Percentiles rank a stretch among this genome's conserved stretches.
Conservation (phyloP, 1,139 yeast genomes). For the Taphrina flavorubra region DNA sequence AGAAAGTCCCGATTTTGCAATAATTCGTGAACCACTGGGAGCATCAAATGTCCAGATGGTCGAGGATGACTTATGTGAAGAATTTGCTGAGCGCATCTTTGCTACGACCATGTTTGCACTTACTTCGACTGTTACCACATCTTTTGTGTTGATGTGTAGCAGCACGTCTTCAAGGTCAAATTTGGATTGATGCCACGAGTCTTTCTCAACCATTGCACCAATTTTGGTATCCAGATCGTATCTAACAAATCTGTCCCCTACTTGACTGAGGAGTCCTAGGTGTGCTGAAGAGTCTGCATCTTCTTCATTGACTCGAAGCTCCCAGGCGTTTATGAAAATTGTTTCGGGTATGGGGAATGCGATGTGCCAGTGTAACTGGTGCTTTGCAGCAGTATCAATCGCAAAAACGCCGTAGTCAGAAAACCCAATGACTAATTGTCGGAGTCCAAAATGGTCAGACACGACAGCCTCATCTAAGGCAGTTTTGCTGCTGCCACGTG, state of each 20-base stretch:
- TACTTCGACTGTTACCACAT: constrained; percentile 41
- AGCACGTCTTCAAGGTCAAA: neutral
- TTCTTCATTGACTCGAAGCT: neutral
- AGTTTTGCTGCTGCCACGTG: neutral
- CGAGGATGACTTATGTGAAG: neutral
- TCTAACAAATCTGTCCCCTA: neutral
- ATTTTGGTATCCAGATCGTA: neutral
- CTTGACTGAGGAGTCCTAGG: neutral
- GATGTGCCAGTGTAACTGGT: constrained; percentile 56
- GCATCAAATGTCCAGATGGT: constrained; percentile 52
- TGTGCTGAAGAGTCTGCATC: neutral
- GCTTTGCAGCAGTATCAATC: constrained; percentile 54
- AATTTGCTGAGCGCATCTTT: neutral
- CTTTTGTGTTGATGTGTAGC: neutral
- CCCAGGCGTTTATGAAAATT: neutral
- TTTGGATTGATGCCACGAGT: constrained; percentile 1
- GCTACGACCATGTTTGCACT: neutral
- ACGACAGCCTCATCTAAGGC: neutral
- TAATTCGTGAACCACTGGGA: constrained; percentile 48
- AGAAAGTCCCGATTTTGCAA: constrained; percentile 5
- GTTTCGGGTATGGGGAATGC: neutral
- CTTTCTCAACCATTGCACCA: neutral
- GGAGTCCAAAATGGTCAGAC: constrained; percentile 58
- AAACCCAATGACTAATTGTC: constrained; percentile 58
- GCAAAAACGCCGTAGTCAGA: constrained; percentile 57